Evolutionary conservation across 148 eudicot species (phyloP), one percentile per base, ranked within the genome.

Genomic region (Limonium bicolor): DNA sequence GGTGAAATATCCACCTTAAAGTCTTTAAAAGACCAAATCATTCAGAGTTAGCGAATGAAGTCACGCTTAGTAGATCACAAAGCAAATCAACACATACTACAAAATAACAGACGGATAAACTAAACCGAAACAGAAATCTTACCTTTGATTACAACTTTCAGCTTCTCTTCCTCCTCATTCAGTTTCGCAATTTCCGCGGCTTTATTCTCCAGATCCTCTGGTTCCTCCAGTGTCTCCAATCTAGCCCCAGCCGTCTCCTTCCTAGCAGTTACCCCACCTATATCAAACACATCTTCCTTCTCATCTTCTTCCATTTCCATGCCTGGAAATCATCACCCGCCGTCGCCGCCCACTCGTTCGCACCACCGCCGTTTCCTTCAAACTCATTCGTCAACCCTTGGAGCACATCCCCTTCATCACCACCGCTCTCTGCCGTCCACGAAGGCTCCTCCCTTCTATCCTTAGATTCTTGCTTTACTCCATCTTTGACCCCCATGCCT

Each of bases 71-170:
- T n/a, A n/a, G n/a, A n/a, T n/a, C n/a, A n/a, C n/a, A n/a, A n/a
- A n/a, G n/a, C n/a, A n/a, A n/a, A n/a, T n/a, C n/a, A n/a, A n/a
- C 0, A 11, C 27, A n/a, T n/a, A n/a, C n/a, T n/a, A n/a, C n/a
- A n/a, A n/a, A n/a, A n/a, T n/a, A n/a, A n/a, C n/a, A n/a, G n/a
- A n/a, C n/a, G n/a, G n/a, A n/a, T n/a, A n/a, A n/a, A n/a, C n/a
- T n/a, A n/a, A n/a, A n/a, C n/a, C n/a, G n/a, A n/a, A n/a, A n/a
- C n/a, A n/a, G n/a, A n/a, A 2, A 29, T 42, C 41, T 48, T 35
- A 37, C 94, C 94, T 65, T 83, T 72, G 12, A 79, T 58, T 6
- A 79, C 82, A 1, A 17, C 57, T 24, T 57, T 22, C 7, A 80
- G 73, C 28, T 22, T 53, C 43, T 71, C 63, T 65, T 71, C 80